Evolutionary conservation across 2,329 filamentous ascomycete genomes (phyloP).

Genomic region (Claviceps maximensis): DNA sequence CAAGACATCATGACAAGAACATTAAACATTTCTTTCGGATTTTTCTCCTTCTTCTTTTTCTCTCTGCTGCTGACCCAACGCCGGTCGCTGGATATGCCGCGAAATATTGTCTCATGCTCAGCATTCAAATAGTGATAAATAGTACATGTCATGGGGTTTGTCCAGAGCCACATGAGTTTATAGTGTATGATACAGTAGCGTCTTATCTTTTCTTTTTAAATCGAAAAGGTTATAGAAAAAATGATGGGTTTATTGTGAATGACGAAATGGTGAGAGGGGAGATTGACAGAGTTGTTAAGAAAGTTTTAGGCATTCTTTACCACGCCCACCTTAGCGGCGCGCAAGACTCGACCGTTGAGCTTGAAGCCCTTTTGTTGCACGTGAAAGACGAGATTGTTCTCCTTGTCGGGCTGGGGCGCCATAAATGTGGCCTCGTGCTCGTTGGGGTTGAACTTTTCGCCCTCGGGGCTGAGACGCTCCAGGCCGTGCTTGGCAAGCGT

Average conservation of each 20-base stretch:
- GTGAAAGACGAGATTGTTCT: slow-evolving; percentile 80
- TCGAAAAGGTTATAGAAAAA: neutral
- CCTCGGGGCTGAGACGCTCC: slow-evolving; percentile 71
- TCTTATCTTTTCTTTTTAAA: too few relatives aligned
- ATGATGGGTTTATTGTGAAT: too few relatives aligned
- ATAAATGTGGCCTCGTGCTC: slow-evolving; percentile 95
- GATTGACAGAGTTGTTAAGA: neutral
- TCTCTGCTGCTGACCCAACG: slow-evolving; percentile 17
- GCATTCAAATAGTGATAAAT: slow-evolving; percentile 5
- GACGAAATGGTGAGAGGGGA: neutral
- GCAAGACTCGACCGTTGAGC: slow-evolving; percentile 78
- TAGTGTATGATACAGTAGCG: slow-evolving; percentile 4
- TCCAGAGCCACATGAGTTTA: slow-evolving; percentile 1
- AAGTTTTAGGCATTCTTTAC: slow-evolving; percentile 60
- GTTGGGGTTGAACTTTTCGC: slow-evolving; percentile 90
- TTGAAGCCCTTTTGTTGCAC: slow-evolving; percentile 94
- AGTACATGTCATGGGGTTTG: slow-evolving; percentile 8
- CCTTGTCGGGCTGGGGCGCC: slow-evolving; percentile 74
- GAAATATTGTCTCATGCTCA: slow-evolving; percentile 1
- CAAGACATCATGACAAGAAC: slow-evolving; percentile 31
- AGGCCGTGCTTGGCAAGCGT: slow-evolving; percentile 91
- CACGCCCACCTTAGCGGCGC: slow-evolving; percentile 91
- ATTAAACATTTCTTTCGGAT: slow-evolving; percentile 23
- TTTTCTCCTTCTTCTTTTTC: neutral
- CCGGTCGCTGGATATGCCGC: slow-evolving; percentile 15